Evolutionary conservation across 2,329 filamentous ascomycete species (phyloP), one percentile per base, ranked within the genome.

Genomic region (Thermoascus crustaceus): DNA sequence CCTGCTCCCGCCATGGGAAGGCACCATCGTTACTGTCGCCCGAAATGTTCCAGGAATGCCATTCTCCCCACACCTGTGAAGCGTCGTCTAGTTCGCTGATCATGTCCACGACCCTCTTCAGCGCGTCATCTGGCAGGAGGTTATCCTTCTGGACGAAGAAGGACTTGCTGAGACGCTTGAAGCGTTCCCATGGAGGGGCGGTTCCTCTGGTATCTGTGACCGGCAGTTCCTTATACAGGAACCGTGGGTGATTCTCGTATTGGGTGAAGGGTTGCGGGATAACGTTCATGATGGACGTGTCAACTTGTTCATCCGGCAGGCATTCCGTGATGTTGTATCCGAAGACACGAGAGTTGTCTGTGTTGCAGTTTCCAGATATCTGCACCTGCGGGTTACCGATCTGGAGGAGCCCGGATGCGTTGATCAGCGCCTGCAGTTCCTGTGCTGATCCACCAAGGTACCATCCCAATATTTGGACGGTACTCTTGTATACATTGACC

Each of bases 71-170:
- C 20, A 43, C 24, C 18, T 41, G 25, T n/a, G 27, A 20, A 8
- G 11, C 41, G 13, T 35, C 35, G 33, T 37, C 34, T 9, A 39
- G 17, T 17, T 33, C 7, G n/a, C 24, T 34, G 29, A 38, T 38
- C 13, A 30, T 30, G 11, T 43, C 25, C n/a, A 42, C 30, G 16
- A 45, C 26, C 13, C 36, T 34, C 24, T 27, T 29, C 17, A 45
- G 18, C 4, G 22, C 33, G 4, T 27, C 30, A 20, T 43, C 38
- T 7, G n/a, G 23, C 7, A 42, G 20, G 5, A 34, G 30, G 7
- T 33, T 37, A 11, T 30, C 22, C 27, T 45, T 43, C 10, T 34
- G 38, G 30, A 45, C 34, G 30, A 45, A 43, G 26, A 41, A 45
- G 4, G 43, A 41, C 34, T 45, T 45, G 41, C 24, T 37, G 7